Evolutionary conservation across 1,139 yeast species (phyloP).

Genomic region (Yamadazyma atmosphaerica): DNA sequence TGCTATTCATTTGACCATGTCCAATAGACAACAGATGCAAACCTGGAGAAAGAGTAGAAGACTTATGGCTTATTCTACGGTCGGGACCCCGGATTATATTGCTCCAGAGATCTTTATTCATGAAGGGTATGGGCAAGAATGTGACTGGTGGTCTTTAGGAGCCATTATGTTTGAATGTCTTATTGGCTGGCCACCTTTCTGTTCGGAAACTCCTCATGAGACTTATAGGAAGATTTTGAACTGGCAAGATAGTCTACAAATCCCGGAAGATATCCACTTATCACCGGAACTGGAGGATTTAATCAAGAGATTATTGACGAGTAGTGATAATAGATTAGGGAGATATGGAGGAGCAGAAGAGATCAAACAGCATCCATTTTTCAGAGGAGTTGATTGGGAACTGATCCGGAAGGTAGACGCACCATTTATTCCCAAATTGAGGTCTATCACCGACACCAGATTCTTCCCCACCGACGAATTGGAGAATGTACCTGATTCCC

Average conservation of each 20-base stretch:
- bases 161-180: slow-evolving; percentile 98
- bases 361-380: slow-evolving; percentile 88
- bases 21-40: slow-evolving; percentile 95
- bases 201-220: slow-evolving; percentile 98
- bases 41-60: slow-evolving; percentile 98
- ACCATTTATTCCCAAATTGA: slow-evolving; percentile 69
- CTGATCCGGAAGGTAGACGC: slow-evolving; percentile 91
- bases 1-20: slow-evolving; percentile 92
- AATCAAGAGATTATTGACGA: slow-evolving; percentile 77
- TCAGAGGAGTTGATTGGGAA: slow-evolving; percentile 96
- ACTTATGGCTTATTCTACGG: slow-evolving; percentile 97
- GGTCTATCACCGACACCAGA: slow-evolving; percentile 89
- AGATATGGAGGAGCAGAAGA: slow-evolving; percentile 93
- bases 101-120: slow-evolving; percentile 97
- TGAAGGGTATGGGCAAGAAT: slow-evolving; percentile 98
- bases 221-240: slow-evolving; percentile 92
- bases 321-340: slow-evolving; percentile 85
- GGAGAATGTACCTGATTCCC: slow-evolving; percentile 92
- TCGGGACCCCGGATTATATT: slow-evolving; percentile 98
- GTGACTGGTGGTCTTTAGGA: slow-evolving; percentile 99
- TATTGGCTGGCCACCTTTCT: slow-evolving; percentile 99
- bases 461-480: slow-evolving; percentile 98
- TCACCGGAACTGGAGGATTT: slow-evolving; percentile 94
- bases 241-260: slow-evolving; percentile 90
- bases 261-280: slow-evolving; percentile 94